These are phyloP conservation scores for Cytospora chrysosperma DNA, from an alignment of 2,329 filamentous ascomycete genomes.

Conservation along the genomic window DNA sequence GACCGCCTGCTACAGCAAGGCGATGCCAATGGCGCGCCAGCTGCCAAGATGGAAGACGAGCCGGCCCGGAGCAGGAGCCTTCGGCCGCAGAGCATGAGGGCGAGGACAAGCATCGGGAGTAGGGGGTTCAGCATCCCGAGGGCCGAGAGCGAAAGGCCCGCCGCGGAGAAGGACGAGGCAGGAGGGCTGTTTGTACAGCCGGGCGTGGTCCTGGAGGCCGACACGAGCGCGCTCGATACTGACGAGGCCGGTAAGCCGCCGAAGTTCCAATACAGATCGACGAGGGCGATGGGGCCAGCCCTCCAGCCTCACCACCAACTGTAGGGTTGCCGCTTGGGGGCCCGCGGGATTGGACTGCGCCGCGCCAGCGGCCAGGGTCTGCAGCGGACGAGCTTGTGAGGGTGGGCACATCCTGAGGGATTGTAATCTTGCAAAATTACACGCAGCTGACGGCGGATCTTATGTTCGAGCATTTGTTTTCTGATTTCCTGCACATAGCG, in stretches of 20 bases:
- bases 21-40: conserved; percentile 43
- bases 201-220: conserved; percentile 36
- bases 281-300: conserved; percentile 32
- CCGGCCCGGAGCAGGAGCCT: conserved; percentile 47
- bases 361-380: background rate
- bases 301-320: background rate
- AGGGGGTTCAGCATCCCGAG: background rate
- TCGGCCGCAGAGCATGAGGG: conserved; percentile 50
- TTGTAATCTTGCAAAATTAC: too few relatives aligned
- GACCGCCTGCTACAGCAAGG: conserved; percentile 54
- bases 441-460: background rate
- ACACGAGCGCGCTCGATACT: conserved; percentile 43
- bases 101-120: conserved; percentile 27
- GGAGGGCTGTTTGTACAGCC: conserved; percentile 13
- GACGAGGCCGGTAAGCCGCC: conserved; percentile 36
- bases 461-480: background rate
- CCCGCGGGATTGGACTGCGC: background rate
- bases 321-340: background rate
- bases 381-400: background rate
- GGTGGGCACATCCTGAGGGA: background rate
- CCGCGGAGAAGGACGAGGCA: conserved; percentile 12
- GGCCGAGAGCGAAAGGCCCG: background rate
- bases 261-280: conserved; percentile 44
- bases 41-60: conserved; percentile 37
- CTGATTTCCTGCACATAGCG: background rate